Evolutionary conservation across 352 stramenopile genomes (phyloP).

Genomic region (Globisporangium spinosum): DNA sequence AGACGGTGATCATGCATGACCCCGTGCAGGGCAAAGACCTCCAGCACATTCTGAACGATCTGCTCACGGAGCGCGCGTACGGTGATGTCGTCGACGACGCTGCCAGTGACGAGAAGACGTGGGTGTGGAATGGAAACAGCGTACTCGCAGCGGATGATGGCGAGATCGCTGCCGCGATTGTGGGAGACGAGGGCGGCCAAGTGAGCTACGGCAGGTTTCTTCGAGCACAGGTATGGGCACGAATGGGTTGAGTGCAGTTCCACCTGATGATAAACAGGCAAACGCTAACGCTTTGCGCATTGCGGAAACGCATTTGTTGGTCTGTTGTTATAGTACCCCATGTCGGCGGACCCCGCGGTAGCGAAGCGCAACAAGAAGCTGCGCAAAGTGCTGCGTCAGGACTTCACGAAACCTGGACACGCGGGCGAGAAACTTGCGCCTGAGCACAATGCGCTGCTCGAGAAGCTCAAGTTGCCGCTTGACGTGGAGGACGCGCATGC

Average conservation of each 20-base stretch:
- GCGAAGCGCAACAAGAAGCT: conserved; percentile 59
- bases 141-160: conserved; percentile 12
- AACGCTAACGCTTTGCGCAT: not conserved
- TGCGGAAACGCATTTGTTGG: not conserved
- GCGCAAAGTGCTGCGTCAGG: conserved; percentile 54
- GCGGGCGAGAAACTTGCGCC: conserved; percentile 40
- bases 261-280: not conserved
- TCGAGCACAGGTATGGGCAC: conserved; percentile 38
- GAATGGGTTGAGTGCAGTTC: not conserved
- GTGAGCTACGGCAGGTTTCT: conserved; percentile 68
- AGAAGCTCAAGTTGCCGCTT: conserved; percentile 39
- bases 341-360: conserved; percentile 37
- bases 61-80: conserved; percentile 57
- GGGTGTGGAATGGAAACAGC: conserved; percentile 44
- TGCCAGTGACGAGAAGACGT: conserved; percentile 24
- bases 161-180: not conserved
- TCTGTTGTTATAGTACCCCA: conserved; percentile 39
- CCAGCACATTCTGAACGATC: conserved; percentile 68
- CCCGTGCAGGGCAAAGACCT: conserved; percentile 75
- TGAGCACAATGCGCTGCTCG: conserved; percentile 45
- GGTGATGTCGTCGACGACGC: conserved; percentile 21
- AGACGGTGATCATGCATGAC: conserved; percentile 86
- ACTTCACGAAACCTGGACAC: conserved; percentile 55
- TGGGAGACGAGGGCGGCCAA: conserved; percentile 7
- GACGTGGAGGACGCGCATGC: not conserved